Conservation (phyloP, 2,329 filamentous ascomycete species). For the Xylaria sp. region DNA sequence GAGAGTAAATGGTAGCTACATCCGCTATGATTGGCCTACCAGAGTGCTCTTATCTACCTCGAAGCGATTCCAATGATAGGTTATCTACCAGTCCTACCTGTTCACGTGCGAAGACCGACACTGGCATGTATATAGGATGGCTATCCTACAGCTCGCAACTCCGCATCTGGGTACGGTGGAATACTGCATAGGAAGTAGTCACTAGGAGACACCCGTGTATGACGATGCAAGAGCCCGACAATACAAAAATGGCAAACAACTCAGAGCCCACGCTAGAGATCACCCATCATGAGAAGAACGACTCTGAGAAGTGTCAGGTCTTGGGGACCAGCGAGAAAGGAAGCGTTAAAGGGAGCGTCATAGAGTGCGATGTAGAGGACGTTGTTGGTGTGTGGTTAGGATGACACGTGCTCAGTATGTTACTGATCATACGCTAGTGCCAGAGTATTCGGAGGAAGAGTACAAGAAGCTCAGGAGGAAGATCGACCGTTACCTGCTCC, state of each 20-base stretch:
- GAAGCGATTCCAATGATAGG: neutral
- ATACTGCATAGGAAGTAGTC: neutral
- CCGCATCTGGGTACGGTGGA: neutral
- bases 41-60: slow-evolving; percentile 23
- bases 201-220: neutral
- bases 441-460: slow-evolving; percentile 52
- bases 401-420: neutral
- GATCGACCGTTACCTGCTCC: slow-evolving; percentile 58
- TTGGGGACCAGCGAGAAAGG: slow-evolving; percentile 42
- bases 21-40: slow-evolving; percentile 22
- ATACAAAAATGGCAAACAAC: slow-evolving; percentile 41
- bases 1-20: neutral
- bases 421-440: slow-evolving; percentile 19
- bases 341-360: slow-evolving; percentile 44
- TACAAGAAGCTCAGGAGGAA: slow-evolving; percentile 55
- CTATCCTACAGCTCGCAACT: neutral
- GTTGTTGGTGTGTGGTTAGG: slow-evolving; percentile 34
- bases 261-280: slow-evolving; percentile 37
- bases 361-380: slow-evolving; percentile 39
- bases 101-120: neutral
- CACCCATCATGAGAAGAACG: slow-evolving; percentile 32
- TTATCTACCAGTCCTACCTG: neutral
- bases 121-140: slow-evolving; percentile 16
- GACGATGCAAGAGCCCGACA: slow-evolving; percentile 40
- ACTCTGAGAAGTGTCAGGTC: slow-evolving; percentile 36